Base-by-base conservation (phyloP, 148 eudicot genomes). In the Polygonum maritimum region DNA sequence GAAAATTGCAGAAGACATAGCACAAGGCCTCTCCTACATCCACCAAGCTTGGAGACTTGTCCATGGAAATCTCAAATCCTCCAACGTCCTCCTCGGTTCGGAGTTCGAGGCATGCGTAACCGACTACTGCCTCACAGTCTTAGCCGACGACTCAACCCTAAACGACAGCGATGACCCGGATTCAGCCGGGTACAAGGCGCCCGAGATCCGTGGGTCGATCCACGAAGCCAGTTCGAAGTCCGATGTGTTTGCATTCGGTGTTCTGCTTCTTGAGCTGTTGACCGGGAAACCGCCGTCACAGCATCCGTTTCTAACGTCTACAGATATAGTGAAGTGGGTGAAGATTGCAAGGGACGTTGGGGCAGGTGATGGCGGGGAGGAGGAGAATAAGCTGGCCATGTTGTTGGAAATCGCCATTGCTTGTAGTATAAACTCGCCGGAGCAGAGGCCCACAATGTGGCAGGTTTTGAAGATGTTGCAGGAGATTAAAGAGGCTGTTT, bases 1-100 rank as follows among this genome's bases (percentile, higher is more conserved):
- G 76, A 92, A 92, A 77, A 92, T 92, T 78, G 94, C 97, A 49
- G 97, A 92, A 49, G 97, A 92, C 60, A 75, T 87, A 80, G 94
- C 94, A 38, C 94, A 92, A 82, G 94, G 97, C 78, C 94, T 92
- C 41, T 84, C 89, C 35, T 92, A 87, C 82, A 87, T 92, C 76
- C 97, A 92, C 87, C 94, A 92, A 87, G 94, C 97, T 2, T 89
- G 92, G 90, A 84, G 89, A 78, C 84, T 92, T 4, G 88, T 89
- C 76, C 97, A 91, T 54, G 97, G 93, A 70, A 89, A 91, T 73
- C 91, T 91, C 73, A 91, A 91, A 75, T 80, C 97, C 71, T 82
- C 93, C 36, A 91, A 91, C 67, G 86, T 91, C 71, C 97, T 91
- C 80, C 83, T 91, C 4, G 97, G 93, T 31, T 80, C 90, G 0